Evolutionary conservation across 441 rosid species (phyloP).

Genomic region (Pelargonium cotyledonis): DNA sequence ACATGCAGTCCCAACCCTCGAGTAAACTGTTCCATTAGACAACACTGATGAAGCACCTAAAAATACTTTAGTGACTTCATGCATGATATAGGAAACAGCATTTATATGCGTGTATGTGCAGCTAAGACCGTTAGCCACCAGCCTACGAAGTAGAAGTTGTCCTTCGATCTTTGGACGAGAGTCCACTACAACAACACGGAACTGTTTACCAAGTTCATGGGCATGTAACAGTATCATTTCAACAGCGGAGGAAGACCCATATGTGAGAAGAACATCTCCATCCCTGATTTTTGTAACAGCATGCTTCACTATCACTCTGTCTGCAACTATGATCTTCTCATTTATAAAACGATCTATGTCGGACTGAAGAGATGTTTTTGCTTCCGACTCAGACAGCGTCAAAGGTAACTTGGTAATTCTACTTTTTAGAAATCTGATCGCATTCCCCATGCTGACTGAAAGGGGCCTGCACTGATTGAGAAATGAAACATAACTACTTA

Average conservation of each 20-base stretch:
- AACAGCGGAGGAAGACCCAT: conserved; percentile 75
- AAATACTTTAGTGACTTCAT: conserved; percentile 85
- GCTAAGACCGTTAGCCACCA: conserved; percentile 68
- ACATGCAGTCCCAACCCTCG: conserved; percentile 93
- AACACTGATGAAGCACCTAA: conserved; percentile 86
- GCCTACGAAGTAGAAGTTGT: conserved; percentile 71
- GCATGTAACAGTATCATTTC: conserved; percentile 83
- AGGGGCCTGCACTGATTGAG: conserved; percentile 84
- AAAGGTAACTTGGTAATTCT: conserved; percentile 69
- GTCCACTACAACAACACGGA: conserved; percentile 83
- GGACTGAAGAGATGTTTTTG: conserved; percentile 59
- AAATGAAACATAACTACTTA: conserved; percentile 75
- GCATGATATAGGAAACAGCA: conserved; percentile 87
- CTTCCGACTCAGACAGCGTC: conserved; percentile 65
- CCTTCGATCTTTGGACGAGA: conserved; percentile 93
- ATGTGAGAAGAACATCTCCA: conserved; percentile 87
- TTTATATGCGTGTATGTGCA: conserved; percentile 88
- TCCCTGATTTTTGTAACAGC: conserved; percentile 80
- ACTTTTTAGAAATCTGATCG: conserved; percentile 67
- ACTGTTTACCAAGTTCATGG: conserved; percentile 67
- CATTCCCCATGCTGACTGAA: conserved; percentile 91
- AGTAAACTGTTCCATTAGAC: conserved; percentile 88
- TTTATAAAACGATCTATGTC: conserved; percentile 73
- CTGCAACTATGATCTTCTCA: conserved; percentile 77
- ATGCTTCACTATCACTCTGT: conserved; percentile 65